Evolutionary conservation across 2,329 filamentous ascomycete genomes (phyloP), one percentile per base, ranked within the genome.

Genomic region (Coccinonectria pachysandricola): DNA sequence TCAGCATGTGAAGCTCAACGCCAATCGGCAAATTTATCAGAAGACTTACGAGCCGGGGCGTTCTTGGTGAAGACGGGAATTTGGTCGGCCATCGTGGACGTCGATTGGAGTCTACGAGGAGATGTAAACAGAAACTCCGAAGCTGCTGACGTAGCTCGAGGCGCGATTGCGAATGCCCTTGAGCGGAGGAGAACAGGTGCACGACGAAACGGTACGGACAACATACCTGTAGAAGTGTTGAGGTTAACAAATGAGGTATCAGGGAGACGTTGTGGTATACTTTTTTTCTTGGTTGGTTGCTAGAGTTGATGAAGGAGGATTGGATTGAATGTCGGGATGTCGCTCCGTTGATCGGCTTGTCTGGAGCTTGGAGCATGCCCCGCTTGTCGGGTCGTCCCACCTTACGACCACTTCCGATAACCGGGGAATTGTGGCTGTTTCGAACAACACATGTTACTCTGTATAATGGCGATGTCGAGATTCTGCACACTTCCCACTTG

Each of bases 61-160:
- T 75, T 61, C 57, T 71, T 68, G 53, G 67, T 68, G 50, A 68
- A 66, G 42, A 78, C 50, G 36, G 64, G 57, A 40, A 55, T 54
- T 48, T 60, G 62, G 48, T 64, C 59, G 30, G 62, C 56, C 55
- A 63, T 65, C 34, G 47, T 60, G 49, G 57, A 50, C 34, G 47
- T 60, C 49, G 56, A 50, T 42, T 49, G 43, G 32, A 49, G 30
- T 42, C 52, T 42, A 41, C 33, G 28, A 35, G 45, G 36, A 32
- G 37, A 42, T 46, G 52, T 56, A 44, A 55, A 53, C 32, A 33
- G 41, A 23, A 37, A 32, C 37, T 29, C 27, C 31, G 32, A 32
- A 16, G 39, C 35, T 23, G 28, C 26, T 24, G 36, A 21, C 27
- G 39, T n/a, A n/a, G n/a, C n/a, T n/a, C n/a, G n/a, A n/a, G n/a